A percentile compares a stretch with the other conserved stretches of the same genome.
phyloP scores from a whole-genome alignment of 441 rosid species.

The Bocquillonia castaneifolia region DNA sequence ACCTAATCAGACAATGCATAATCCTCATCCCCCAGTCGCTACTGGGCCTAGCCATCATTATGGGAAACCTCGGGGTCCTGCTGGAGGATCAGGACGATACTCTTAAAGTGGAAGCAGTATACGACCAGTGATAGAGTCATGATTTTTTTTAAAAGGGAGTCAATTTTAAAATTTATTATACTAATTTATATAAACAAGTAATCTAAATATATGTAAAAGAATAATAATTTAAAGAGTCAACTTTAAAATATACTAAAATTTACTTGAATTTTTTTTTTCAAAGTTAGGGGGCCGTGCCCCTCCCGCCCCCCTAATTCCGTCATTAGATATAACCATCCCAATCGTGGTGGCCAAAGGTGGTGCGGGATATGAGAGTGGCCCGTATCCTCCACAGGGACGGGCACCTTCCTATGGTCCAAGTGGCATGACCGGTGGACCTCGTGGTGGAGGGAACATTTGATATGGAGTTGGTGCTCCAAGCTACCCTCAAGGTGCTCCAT shows the following conservation, averaged over 20 bases:
- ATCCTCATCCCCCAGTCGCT: constrained; percentile 59
- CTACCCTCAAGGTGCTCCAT: constrained; percentile 72
- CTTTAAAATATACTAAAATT: too few relatives aligned
- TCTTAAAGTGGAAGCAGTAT: constrained; percentile 58
- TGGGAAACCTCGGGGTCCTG: constrained; percentile 69
- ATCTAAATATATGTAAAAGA: too few relatives aligned
- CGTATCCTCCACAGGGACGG: constrained; percentile 50
- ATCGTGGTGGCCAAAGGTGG: constrained; percentile 59
- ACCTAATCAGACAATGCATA: constrained; percentile 64
- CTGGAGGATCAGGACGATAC: constrained; percentile 72
- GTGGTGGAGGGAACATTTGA: constrained; percentile 59
- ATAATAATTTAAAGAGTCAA: too few relatives aligned
- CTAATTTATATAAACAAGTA: too few relatives aligned
- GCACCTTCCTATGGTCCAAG: constrained; percentile 45
- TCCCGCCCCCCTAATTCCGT: too few relatives aligned
- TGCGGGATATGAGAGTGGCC: constrained; percentile 42
- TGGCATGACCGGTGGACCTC: constrained; percentile 56
- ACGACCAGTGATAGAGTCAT: too few relatives aligned
- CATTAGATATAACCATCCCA: constrained; percentile 63
- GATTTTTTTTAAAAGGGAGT: too few relatives aligned
- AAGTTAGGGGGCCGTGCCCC: too few relatives aligned
- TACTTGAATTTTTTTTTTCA: too few relatives aligned
- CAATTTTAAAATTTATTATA: too few relatives aligned
- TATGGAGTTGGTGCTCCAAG: constrained; percentile 77
- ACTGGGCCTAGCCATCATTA: constrained; percentile 64